Evolutionary conservation across 192 early-diverging fungal genomes (phyloP), one percentile per base, ranked within the genome.

Genomic region (Nowakowskiella sp.): DNA sequence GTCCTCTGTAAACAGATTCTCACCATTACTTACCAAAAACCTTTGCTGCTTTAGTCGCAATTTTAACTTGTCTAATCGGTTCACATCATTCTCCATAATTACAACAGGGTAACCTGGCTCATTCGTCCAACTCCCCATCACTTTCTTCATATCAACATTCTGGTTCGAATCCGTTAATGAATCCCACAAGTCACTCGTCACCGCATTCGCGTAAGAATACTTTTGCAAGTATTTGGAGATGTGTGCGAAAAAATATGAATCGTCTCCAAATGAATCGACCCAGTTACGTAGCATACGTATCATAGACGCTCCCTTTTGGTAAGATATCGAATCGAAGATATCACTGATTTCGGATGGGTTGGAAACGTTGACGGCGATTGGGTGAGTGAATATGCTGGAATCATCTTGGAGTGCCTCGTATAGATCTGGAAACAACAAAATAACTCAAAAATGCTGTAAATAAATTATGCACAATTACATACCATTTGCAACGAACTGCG

Each of bases 41-140:
- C n/a, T n/a, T n/a, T n/a, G n/a, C n/a, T n/a, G n/a, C n/a, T n/a
- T n/a, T n/a, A n/a, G n/a, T n/a, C n/a, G n/a, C n/a, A n/a, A 31
- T 31, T 43, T 43, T 8, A 56, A 34, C 25, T 42, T 30, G 28
- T 61, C 33, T 57, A 55, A 54, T 10, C 22, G 28, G 19, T 55
- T 31, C 24, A 7, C 29, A 2, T 24, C 44, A 13, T 27, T 27
- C 16, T 45, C 43, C 3, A 49, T 42, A 32, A 31, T 8, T 4
- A 72, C 46, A 13, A 69, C 31, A n/a, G 70, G 70, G 46, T 56
- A 73, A 4, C 71, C 71, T 6, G 60, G 49, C 44, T 73, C 42
- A 21, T 39, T 21, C 6, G 57, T 73, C 71, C 71, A 73, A 24
- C 30, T 46, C 31, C 51, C 44, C 71, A 73, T 73, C 22, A 66